phyloP scores from a whole-genome alignment of 1,139 yeast species.

The Debaryomyces robertsiae region DNA sequence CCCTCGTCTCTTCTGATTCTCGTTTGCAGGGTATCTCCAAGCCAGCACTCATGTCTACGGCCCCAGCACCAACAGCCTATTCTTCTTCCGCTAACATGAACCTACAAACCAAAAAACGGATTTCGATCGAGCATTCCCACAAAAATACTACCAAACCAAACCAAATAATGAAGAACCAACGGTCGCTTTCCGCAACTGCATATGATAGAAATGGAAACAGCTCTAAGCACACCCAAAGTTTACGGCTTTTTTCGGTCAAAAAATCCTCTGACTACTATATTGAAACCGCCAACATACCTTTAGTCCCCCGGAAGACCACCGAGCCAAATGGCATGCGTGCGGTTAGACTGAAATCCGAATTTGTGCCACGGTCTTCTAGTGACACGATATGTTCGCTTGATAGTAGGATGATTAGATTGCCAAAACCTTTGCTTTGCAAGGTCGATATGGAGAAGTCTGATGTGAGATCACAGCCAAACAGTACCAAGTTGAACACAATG shows the following conservation, averaged over 20 bases:
- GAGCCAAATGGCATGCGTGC: conserved; percentile 2
- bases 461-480: conserved; percentile 5
- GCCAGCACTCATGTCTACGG: conserved; percentile 20
- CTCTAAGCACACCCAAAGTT: conserved; percentile 20
- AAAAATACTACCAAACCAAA: conserved; percentile 14
- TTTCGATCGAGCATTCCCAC: neutral
- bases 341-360: conserved; percentile 1
- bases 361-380: conserved; percentile 3
- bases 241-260: conserved; percentile 39
- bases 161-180: conserved; percentile 14
- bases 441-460: conserved; percentile 8
- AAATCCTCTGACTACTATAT: conserved; percentile 29
- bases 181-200: conserved; percentile 28
- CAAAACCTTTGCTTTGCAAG: conserved; percentile 11
- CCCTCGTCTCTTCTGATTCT: no score
- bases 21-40: neutral
- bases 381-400: neutral
- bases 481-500: conserved; percentile 8
- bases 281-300: conserved; percentile 12
- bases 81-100: conserved; percentile 29
- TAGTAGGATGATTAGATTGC: conserved; percentile 10
- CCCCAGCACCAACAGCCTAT: conserved; percentile 21
- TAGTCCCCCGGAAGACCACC: conserved; percentile 7
- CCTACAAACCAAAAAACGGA: conserved; percentile 20
- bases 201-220: conserved; percentile 19